Evolutionary conservation across 768 basidiomycete species (phyloP).

Genomic region (Paxillus involutus): DNA sequence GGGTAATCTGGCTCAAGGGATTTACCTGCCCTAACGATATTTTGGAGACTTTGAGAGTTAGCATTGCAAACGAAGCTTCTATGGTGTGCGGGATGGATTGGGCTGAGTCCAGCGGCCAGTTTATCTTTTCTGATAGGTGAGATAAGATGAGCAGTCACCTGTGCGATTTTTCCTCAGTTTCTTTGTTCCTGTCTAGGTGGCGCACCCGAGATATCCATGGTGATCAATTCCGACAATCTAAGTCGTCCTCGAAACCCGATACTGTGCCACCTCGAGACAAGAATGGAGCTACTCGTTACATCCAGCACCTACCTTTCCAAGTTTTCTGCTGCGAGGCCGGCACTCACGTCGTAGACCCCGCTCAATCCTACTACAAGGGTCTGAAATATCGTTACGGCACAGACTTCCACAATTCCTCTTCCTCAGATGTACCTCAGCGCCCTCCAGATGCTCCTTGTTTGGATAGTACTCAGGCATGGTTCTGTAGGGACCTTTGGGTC

Average conservation of each 20-base stretch:
- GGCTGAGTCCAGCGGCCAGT: slow-evolving; percentile 97
- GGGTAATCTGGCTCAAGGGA: slow-evolving; percentile 97
- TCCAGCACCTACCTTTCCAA: slow-evolving; percentile 93
- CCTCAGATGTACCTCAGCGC: slow-evolving; percentile 54
- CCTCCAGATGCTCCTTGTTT: slow-evolving; percentile 84
- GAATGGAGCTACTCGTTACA: slow-evolving; percentile 78
- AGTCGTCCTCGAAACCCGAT: slow-evolving; percentile 87
- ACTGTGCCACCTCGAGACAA: slow-evolving; percentile 91
- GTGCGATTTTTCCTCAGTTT: neutral
- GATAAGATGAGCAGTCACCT: slow-evolving; percentile 17
- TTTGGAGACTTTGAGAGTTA: slow-evolving; percentile 91
- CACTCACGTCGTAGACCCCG: slow-evolving; percentile 94
- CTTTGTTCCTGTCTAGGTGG: slow-evolving; percentile 58
- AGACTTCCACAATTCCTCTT: slow-evolving; percentile 79
- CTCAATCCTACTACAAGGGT: slow-evolving; percentile 92
- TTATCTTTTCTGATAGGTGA: slow-evolving; percentile 96
- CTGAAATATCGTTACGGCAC: slow-evolving; percentile 80
- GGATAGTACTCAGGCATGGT: slow-evolving; percentile 97
- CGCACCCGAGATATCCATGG: slow-evolving; percentile 97
- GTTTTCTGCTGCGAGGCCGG: slow-evolving; percentile 99
- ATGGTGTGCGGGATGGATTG: slow-evolving; percentile 99
- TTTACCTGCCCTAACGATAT: slow-evolving; percentile 99
- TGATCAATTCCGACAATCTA: slow-evolving; percentile 96
- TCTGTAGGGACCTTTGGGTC: slow-evolving; percentile 98
- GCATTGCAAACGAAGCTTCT: slow-evolving; percentile 86